A percentile compares a stretch with the other conserved stretches of the same genome.
These are phyloP conservation scores for Coprinopsis sp. DNA, from an alignment of 768 basidiomycete genomes.

Conservation along the genomic window DNA sequence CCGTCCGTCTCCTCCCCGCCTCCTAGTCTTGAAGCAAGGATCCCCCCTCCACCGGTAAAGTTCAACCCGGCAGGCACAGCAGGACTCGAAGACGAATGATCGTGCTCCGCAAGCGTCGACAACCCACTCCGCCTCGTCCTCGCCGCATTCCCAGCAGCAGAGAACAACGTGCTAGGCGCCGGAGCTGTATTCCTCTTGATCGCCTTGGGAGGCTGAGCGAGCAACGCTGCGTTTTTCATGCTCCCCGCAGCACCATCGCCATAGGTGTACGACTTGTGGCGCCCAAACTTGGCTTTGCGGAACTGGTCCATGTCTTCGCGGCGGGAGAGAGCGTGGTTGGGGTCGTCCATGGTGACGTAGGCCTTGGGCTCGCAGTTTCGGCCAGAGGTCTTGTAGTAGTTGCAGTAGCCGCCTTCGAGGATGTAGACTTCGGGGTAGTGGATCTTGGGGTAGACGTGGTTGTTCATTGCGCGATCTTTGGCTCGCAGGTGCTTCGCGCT, in stretches of 20 bases:
- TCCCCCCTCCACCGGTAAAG: too few species aligned
- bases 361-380: constrained; percentile 72
- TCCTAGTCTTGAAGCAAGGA: too few species aligned
- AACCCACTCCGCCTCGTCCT: constrained; percentile 59
- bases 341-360: constrained; percentile 96
- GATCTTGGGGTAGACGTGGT: constrained; percentile 84
- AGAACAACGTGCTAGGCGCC: constrained; percentile 37
- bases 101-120: constrained; percentile 63
- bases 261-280: constrained; percentile 89
- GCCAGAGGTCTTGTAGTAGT: constrained; percentile 70
- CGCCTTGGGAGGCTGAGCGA: constrained; percentile 37
- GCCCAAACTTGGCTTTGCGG: constrained; percentile 81
- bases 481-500: constrained; percentile 94
- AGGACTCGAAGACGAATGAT: too few species aligned
- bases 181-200: constrained; percentile 71
- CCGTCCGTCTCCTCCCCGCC: too few species aligned
- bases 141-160: constrained; percentile 66
- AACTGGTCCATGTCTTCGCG: constrained; percentile 88
- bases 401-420: constrained; percentile 92
- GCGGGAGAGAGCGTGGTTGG: constrained; percentile 72
- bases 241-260: constrained; percentile 66
- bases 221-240: constrained; percentile 35
- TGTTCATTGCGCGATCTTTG: constrained; percentile 85
- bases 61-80: too few species aligned
- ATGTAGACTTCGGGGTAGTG: constrained; percentile 97